Conservation (phyloP, 805 yeast genomes). For the Barnettozyma californica region DNA sequence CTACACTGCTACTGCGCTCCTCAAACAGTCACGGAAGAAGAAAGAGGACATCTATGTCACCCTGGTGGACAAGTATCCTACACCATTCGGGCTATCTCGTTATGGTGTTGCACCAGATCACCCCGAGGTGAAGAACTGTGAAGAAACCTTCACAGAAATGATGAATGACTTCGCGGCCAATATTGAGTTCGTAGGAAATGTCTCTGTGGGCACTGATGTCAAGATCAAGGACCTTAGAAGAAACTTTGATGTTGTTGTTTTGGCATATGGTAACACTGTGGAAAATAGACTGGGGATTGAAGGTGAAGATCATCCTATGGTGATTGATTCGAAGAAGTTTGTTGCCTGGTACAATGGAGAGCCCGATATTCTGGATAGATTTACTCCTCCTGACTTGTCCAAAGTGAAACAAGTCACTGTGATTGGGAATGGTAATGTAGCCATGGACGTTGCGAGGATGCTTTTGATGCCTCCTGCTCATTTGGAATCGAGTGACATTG, state of each 20-base stretch:
- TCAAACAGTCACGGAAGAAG: conserved; percentile 34
- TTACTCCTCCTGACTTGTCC: conserved; percentile 50
- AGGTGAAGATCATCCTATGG: conserved; percentile 55
- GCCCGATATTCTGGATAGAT: conserved; percentile 44
- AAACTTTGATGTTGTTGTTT: conserved; percentile 66
- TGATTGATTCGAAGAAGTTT: conserved; percentile 75
- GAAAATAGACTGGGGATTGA: conserved; percentile 46
- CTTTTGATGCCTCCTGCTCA: conserved; percentile 51
- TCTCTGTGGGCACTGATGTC: conserved; percentile 59
- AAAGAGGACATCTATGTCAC: conserved; percentile 41
- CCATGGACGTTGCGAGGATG: conserved; percentile 83
- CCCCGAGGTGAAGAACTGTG: conserved; percentile 88
- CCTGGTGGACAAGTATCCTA: conserved; percentile 77
- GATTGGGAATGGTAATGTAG: conserved; percentile 97
- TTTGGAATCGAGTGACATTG: conserved; percentile 71
- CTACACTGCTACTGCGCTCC: conserved; percentile 73
- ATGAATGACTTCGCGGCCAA: conserved; percentile 20
- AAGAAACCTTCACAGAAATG: conserved; percentile 53
- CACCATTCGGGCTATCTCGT: conserved; percentile 87
- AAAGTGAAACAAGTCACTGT: conserved; percentile 63
- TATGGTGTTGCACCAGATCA: conserved; percentile 99
- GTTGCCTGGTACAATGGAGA: conserved; percentile 97
- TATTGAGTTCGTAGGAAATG: conserved; percentile 68
- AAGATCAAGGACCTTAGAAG: conserved; percentile 42
- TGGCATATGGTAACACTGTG: conserved; percentile 80